Base-by-base conservation (phyloP, 2,329 filamentous ascomycete genomes). In the Talaromyces funiculosus region DNA sequence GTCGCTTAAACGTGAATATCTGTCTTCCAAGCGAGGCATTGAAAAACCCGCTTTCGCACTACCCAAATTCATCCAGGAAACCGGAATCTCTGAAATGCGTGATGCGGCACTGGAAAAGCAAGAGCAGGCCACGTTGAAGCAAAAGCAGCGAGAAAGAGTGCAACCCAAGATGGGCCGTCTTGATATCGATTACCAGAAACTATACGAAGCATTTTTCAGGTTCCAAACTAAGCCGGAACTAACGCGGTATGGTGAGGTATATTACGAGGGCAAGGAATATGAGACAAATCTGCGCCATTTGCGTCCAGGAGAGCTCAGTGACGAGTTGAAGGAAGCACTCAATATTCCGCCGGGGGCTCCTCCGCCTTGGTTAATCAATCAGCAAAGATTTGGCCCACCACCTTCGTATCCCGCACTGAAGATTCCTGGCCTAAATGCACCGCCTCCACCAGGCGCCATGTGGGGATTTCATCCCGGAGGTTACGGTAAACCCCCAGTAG, bases 231-330 rank as follows among this genome's bases (percentile, higher is more conserved):
- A 99, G 77, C 94, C 94, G 0, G 87, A 92, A 67, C 79, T 99
- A 64, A 97, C 94, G 33, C 85, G 92, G 45, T 99, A 96, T 68
- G 94, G 94, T 42, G 94, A 99, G 75, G 92, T 99, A n/a, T 99
- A 99, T 76, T 97, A 97, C 73, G 94, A 99, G 76, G 94, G 94
- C 72, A 99, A 99, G 75, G 94, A 99, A 73, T 94, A 90, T 71
- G 94, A 99, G 76, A 96, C 94, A 0, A 96, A 97, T 72, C 84
- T 96, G 64, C 88, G 90, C 67, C 90, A 97, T 76, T 84, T 97
- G 62, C 87, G 92, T 65, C 90, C 94, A 1, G 94, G 94, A 37
- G 92, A 97, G 68, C 76, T 97, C 53, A 94, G 88, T 67, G 91
- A 97, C 59, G 87, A 90, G 67, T 82, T 97, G 42, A 93, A 90